Evolutionary conservation across 768 basidiomycete species (phyloP), one percentile per base, ranked within the genome.

Genomic region (Tephrocybe sp.): DNA sequence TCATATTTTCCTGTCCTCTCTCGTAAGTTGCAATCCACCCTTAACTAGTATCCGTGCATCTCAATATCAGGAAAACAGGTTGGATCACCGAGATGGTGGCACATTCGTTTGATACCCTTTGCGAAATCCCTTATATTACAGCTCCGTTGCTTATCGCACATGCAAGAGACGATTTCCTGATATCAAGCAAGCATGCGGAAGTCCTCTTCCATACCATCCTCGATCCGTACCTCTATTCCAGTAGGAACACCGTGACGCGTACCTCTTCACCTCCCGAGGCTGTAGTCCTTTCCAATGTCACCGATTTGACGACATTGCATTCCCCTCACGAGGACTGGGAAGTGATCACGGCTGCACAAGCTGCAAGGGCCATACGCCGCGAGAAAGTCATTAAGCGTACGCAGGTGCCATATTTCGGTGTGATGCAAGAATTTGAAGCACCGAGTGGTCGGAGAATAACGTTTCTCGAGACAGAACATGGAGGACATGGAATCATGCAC

Each of bases 101-200:
- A 1, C 79, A 86, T 49, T 73, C 65, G 33, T 89, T 85, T 55
- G 78, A 88, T 59, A 86, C 87, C 0, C 69, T 84, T 15, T 71
- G 75, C 9, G 71, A 80, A 15, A 74, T 88, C 29, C 72, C 78
- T 7, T 70, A 76, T 49, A 78, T 91, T 56, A 79, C 80, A 56
- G 78, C 79, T 0, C 82, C 86, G 8, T 75, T 88, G 6, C 69
- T 92, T 29, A 76, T 94, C 54, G 82, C 77, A 0, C 91, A 94
- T 63, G 82, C 87, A 6, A 72, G 75, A 52, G 74, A 91, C 62
- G 91, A 94, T 65, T 71, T 68, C 57, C 84, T 88, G 40, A 91
- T 93, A 40, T 83, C 84, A 0, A 72, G 80, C 55, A 69, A 75
- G 0, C 91, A 94, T 61, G 84, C 91, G 0, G 70, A 74, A 11